Evolutionary conservation across 345 rosid species (phyloP).

Genomic region (Pseudoturritis turrita): DNA sequence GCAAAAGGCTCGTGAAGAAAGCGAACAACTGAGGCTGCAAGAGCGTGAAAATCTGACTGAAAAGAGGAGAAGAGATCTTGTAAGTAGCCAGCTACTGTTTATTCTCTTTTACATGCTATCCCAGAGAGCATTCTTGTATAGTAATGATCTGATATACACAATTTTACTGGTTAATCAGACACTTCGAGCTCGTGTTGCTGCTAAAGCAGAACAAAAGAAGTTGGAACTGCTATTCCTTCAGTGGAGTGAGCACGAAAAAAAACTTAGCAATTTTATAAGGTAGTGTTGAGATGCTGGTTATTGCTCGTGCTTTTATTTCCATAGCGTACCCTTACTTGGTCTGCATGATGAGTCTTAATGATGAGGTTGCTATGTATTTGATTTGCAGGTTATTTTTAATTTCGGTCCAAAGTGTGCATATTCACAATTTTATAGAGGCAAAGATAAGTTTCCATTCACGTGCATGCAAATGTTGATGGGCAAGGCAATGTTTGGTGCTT

Average conservation of each 20-base stretch:
- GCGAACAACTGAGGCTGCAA: constrained; percentile 83
- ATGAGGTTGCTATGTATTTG: constrained; percentile 9
- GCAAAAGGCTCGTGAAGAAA: constrained; percentile 85
- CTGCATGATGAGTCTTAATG: constrained; percentile 6
- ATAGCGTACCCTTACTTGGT: neutral
- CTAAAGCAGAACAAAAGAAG: constrained; percentile 95
- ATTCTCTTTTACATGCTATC: neutral
- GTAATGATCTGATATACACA: constrained; percentile 12
- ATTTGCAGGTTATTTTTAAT: constrained; percentile 92
- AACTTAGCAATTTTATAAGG: constrained; percentile 95
- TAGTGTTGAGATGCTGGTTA: constrained; percentile 14
- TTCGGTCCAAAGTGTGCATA: constrained; percentile 99
- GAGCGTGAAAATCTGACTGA: constrained; percentile 82
- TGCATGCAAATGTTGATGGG: constrained; percentile 53
- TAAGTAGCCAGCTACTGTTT: constrained; percentile 33
- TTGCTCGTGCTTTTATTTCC: neutral
- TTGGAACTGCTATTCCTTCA: constrained; percentile 91
- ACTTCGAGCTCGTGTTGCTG: constrained; percentile 91
- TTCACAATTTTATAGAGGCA: constrained; percentile 90
- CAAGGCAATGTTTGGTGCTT: constrained; percentile 30
- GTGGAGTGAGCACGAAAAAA: constrained; percentile 93
- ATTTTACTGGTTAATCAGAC: constrained; percentile 38
- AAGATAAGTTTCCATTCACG: constrained; percentile 94
- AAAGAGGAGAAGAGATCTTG: constrained; percentile 90
- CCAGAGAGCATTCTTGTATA: neutral